A percentile compares a stretch with the other conserved stretches of the same genome.
phyloP scores from a whole-genome alignment of 768 basidiomycete genomes.

The Coprinopsis cinerea region DNA sequence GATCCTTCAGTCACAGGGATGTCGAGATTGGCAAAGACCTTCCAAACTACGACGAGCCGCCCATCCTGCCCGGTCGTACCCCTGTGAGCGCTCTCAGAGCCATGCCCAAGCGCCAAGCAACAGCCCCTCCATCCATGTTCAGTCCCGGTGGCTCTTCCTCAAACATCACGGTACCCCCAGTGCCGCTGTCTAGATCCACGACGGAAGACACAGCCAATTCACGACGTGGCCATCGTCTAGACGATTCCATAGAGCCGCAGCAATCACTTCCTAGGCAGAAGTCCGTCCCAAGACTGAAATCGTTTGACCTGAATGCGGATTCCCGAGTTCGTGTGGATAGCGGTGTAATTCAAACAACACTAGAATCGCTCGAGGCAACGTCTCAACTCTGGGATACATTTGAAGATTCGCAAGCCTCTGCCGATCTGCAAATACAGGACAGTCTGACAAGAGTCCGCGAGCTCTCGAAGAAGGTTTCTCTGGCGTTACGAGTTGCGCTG shows the following conservation, averaged over 20 bases:
- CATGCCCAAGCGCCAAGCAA: conserved; percentile 46
- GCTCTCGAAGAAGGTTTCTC: not conserved
- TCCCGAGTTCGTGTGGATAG: not conserved
- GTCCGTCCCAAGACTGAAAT: not conserved
- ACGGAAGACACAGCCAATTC: not conserved
- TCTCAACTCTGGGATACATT: not conserved
- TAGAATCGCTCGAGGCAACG: not conserved
- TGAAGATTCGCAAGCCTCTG: not conserved
- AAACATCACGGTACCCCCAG: conserved; percentile 18
- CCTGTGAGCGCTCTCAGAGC: conserved; percentile 30
- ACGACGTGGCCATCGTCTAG: not conserved
- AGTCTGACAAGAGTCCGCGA: conserved; percentile 4
- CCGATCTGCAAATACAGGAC: conserved; percentile 2
- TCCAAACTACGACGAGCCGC: conserved; percentile 55
- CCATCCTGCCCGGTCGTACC: conserved; percentile 30
- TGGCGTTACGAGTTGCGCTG: conserved; percentile 8
- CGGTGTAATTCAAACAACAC: not conserved
- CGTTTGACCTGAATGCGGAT: not conserved
- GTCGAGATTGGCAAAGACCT: conserved; percentile 81
- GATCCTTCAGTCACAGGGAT: conserved; percentile 93
- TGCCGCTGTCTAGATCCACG: conserved; percentile 10
- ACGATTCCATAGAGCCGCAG: not conserved
- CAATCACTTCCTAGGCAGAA: not conserved
- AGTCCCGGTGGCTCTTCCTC: conserved; percentile 39
- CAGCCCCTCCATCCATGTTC: conserved; percentile 28